These are phyloP conservation scores for Saccharomyces eubayanus DNA, from an alignment of 805 yeast species.

Conservation along the genomic window DNA sequence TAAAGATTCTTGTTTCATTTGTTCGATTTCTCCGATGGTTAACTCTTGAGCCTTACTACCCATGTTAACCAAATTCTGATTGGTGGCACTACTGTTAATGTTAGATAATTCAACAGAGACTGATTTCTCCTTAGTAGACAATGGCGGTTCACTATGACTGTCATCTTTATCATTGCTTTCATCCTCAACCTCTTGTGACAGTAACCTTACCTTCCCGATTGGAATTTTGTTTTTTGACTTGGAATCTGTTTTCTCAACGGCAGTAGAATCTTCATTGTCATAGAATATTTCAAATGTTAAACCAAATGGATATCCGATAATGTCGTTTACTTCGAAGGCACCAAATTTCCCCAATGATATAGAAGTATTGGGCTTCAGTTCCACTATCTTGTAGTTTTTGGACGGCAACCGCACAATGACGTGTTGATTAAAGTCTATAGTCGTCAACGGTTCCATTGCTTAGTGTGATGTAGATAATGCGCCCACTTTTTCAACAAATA, in stretches of 20 bases:
- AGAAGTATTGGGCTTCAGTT: constrained; percentile 49
- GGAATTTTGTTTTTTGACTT: constrained; percentile 18
- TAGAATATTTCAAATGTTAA: constrained; percentile 79
- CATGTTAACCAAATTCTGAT: constrained; percentile 58
- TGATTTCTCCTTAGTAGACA: constrained; percentile 31
- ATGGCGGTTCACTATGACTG: constrained; percentile 16
- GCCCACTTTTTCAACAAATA: not conserved
- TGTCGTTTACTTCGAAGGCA: constrained; percentile 60
- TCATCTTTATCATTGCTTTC: constrained; percentile 4
- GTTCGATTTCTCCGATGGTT: constrained; percentile 74
- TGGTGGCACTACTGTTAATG: constrained; percentile 43
- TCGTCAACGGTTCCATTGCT: constrained; percentile 22
- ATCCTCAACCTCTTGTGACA: constrained; percentile 2
- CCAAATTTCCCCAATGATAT: constrained; percentile 90
- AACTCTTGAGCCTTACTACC: constrained; percentile 68
- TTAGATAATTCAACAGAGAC: constrained; percentile 26
- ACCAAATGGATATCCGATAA: constrained; percentile 78
- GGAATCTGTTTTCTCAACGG: constrained; percentile 9
- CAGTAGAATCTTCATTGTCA: constrained; percentile 9
- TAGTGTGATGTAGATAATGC: not conserved
- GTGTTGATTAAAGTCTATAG: constrained; percentile 25
- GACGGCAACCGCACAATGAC: constrained; percentile 76
- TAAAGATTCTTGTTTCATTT: constrained; percentile 61
- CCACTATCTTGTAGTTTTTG: constrained; percentile 64
- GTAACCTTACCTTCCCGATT: constrained; percentile 22